Conservation (phyloP, 2,329 filamentous ascomycete genomes). For the Colletotrichum lentis region DNA sequence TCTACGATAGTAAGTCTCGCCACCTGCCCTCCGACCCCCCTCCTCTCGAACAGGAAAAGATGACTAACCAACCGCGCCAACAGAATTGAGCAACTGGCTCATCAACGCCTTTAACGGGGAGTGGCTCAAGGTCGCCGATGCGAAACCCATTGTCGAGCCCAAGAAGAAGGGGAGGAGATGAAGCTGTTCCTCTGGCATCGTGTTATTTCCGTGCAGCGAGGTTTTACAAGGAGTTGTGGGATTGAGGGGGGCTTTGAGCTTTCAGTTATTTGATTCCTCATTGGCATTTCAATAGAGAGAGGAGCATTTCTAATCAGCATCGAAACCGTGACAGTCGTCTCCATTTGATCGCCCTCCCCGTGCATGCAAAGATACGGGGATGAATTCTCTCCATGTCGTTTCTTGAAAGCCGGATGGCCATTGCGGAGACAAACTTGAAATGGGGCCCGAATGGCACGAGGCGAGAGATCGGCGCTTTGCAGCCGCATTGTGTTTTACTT, state of each 20-base stretch:
- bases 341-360: background rate
- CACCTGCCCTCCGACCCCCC: conserved; percentile 8
- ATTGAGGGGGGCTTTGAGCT: background rate
- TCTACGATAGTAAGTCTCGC: conserved; percentile 83
- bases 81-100: conserved; percentile 87
- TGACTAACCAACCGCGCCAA: background rate
- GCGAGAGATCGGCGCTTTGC: background rate
- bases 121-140: conserved; percentile 72
- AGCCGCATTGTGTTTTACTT: background rate
- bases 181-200: background rate
- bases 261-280: background rate
- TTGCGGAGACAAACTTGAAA: too few species aligned
- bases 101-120: conserved; percentile 98
- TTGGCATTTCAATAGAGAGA: background rate
- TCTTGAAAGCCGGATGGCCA: background rate
- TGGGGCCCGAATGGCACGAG: background rate
- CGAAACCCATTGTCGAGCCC: conserved; percentile 54
- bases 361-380: background rate
- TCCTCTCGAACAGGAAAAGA: conserved; percentile 6
- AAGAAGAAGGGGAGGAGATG: conserved; percentile 34
- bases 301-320: background rate
- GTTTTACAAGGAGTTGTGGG: background rate
- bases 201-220: background rate
- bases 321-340: background rate
- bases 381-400: fast-evolving